Base-by-base conservation (phyloP, 2,329 filamentous ascomycete species). In the Fusarium mangiferae region DNA sequence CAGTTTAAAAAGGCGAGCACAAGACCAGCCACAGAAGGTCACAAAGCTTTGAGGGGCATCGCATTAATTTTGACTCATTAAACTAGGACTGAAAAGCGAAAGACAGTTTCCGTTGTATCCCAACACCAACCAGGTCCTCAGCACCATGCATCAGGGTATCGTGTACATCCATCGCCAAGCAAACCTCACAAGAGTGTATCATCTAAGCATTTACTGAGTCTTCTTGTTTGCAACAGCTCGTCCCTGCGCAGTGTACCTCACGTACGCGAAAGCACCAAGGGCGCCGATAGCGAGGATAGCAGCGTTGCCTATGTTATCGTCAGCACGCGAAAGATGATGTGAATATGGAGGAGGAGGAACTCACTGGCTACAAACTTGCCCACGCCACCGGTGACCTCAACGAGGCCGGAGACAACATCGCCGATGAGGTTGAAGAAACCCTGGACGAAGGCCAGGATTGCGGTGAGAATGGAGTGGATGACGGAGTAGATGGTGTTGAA, bases 281-380 rank as follows among this genome's bases (percentile, higher is more conserved):
- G 80, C 77, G 7, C 80, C 82, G 44, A 84, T 70, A 3, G 72
- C 67, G n/a, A 82, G 48, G 36, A 83, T 73, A 20, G 82, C 79
- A 44, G 82, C 75, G 56, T 84, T 84, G 52, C 82, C 83, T 84
- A 35, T 44, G 0, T 10, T 15, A 8, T 48, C 0, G 46, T 74
- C 35, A 68, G 48, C 5, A 48, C 4, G 35, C 2, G 2, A 14
- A 20, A 38, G 5, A 4, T 17, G 13, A 56, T 15, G 7, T 11
- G 7, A 3, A 54, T 1, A 18, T 6, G 24, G 20, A 28, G 20
- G 17, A 30, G 24, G 15, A 26, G 8, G 14, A 26, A 36, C 82
- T 70, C 76, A 85, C 83, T 79, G 11, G 81, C 64, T 42, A 85
- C 58, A 66, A 85, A 84, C 61, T 83, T 84, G 68, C 82, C 80